These are phyloP conservation scores for Colletotrichum gigasporum DNA, from an alignment of 2,329 filamentous ascomycete species.

Conservation along the genomic window DNA sequence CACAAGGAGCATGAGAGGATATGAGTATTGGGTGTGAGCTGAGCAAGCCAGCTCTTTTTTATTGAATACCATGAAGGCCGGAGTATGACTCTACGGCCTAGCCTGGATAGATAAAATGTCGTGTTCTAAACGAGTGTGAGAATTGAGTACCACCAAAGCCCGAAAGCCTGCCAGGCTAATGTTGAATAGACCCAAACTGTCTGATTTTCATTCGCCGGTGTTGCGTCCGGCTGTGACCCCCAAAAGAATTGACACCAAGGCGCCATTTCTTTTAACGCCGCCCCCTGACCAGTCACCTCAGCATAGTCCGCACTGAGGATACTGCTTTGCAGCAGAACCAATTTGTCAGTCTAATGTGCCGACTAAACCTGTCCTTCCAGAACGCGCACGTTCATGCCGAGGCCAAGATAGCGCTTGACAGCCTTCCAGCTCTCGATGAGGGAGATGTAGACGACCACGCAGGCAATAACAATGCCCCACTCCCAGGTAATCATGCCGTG, in stretches of 20 bases:
- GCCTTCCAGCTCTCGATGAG: conserved; percentile 78
- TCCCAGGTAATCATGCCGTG: conserved; percentile 76
- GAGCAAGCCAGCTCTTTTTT: neutral
- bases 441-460: conserved; percentile 66
- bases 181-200: conserved; percentile 30
- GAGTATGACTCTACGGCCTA: conserved; percentile 17
- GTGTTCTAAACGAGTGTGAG: conserved; percentile 4
- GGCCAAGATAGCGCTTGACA: conserved; percentile 61
- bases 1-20: too few species aligned
- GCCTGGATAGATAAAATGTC: neutral
- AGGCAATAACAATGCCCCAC: conserved; percentile 74
- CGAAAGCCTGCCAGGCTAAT: conserved; percentile 23
- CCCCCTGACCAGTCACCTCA: neutral
- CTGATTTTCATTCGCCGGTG: conserved; percentile 12
- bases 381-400: conserved; percentile 39
- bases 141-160: conserved; percentile 9
- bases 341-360: neutral
- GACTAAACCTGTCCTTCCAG: conserved; percentile 5
- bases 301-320: neutral
- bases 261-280: neutral
- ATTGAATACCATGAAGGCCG: conserved; percentile 4
- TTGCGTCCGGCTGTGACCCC: neutral
- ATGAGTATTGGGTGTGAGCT: too few species aligned
- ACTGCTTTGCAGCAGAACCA: neutral
- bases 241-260: neutral